A percentile compares a stretch with the other conserved stretches of the same genome.
phyloP scores from a whole-genome alignment of 805 yeast species.

The Metschnikowia orientalis region DNA sequence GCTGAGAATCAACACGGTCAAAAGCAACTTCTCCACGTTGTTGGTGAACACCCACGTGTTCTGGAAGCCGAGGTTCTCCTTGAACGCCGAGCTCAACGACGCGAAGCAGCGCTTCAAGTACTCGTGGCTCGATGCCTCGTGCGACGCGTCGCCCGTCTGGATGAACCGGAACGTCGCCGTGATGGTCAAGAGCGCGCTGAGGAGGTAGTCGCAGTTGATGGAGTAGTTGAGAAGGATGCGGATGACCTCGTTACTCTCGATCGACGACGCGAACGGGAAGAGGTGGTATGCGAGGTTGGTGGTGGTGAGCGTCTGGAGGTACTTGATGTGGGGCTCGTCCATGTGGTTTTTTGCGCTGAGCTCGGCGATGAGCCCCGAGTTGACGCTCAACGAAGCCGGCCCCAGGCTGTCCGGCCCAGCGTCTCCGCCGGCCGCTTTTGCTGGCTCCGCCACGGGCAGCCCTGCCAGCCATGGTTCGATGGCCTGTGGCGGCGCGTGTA shows the following conservation, averaged over 20 bases:
- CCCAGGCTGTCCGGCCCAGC: not conserved
- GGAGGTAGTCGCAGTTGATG: constrained; percentile 20
- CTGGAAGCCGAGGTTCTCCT: constrained; percentile 11
- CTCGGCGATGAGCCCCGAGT: constrained; percentile 25
- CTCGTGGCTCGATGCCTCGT: constrained; percentile 19
- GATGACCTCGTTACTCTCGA: constrained; percentile 33
- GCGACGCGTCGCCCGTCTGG: constrained; percentile 19
- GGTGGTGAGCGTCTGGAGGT: constrained; percentile 26
- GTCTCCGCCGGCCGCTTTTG: not conserved
- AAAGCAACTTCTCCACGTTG: constrained; percentile 23
- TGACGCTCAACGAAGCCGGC: constrained; percentile 3
- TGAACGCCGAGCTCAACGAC: constrained; percentile 20
- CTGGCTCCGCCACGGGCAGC: too few relatives aligned
- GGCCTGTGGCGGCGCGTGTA: too few relatives aligned
- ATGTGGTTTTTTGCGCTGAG: constrained; percentile 24
- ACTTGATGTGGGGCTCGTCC: constrained; percentile 28
- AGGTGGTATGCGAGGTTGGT: constrained; percentile 30
- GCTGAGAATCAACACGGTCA: constrained; percentile 24
- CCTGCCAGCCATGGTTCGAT: too few relatives aligned
- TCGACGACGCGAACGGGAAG: constrained; percentile 36
- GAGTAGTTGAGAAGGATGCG: constrained; percentile 22
- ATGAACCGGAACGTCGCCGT: constrained; percentile 27
- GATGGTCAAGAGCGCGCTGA: constrained; percentile 23
- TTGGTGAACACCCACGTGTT: constrained; percentile 12
- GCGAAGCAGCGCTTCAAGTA: constrained; percentile 21